These are phyloP conservation scores for Lenwebbia sp. DNA, from an alignment of 345 rosid species.

Conservation along the genomic window DNA sequence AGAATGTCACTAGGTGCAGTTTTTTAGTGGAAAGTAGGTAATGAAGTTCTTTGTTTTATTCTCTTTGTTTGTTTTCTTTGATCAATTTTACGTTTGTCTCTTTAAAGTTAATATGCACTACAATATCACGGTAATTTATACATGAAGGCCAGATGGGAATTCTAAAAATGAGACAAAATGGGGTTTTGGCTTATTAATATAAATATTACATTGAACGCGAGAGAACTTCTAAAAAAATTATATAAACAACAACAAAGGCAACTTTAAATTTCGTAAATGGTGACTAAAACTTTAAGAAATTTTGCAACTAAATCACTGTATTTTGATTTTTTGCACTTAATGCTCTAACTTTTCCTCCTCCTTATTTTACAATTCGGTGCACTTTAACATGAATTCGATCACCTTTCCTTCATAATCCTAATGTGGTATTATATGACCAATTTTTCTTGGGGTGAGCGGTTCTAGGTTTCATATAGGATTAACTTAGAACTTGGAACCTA, in stretches of 20 bases:
- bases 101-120: background rate
- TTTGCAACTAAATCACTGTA: rapidly evolving
- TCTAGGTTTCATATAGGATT: no score
- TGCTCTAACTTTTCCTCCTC: background rate
- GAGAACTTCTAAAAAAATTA: background rate
- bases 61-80: background rate
- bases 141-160: background rate
- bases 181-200: background rate
- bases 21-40: background rate
- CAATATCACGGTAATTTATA: background rate
- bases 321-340: background rate
- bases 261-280: no score
- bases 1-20: background rate
- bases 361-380: background rate
- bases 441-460: no score
- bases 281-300: background rate
- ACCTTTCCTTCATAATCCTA: background rate
- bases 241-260: background rate
- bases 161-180: background rate
- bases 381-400: background rate
- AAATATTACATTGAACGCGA: background rate
- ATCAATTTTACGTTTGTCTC: background rate
- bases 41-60: background rate
- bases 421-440: background rate
- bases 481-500: no score